Conservation (phyloP, 179 eudicot genomes). For the Heliamphora pulchella region DNA sequence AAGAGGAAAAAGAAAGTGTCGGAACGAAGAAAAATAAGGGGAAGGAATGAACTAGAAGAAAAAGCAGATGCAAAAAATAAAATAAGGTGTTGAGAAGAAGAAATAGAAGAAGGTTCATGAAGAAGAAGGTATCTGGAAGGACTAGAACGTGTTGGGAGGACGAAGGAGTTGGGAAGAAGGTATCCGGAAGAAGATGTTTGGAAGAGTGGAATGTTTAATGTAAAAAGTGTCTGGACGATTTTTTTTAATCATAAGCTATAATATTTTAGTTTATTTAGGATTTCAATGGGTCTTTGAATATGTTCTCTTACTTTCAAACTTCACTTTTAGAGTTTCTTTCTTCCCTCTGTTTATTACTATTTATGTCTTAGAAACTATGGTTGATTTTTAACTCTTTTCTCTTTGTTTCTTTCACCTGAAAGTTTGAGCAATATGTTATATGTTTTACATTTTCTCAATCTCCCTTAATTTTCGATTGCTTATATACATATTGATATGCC, state of each 20-base stretch:
- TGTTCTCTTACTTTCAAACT: not conserved
- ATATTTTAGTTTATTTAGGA: not conserved
- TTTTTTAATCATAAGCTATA: not conserved
- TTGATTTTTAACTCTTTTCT: not conserved
- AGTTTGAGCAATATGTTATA: not conserved
- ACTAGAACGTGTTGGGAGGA: no score
- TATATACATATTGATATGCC: not conserved
- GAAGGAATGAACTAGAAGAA: no score
- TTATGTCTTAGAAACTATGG: not conserved
- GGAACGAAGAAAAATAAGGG: no score
- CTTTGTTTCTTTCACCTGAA: not conserved
- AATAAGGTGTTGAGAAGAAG: no score
- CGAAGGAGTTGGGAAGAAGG: no score
- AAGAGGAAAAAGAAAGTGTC: no score
- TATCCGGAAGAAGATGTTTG: no score
- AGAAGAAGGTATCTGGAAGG: no score
- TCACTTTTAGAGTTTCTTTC: not conserved
- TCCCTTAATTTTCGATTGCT: not conserved
- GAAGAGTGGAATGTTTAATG: constrained; percentile 6
- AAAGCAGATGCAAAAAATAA: no score
- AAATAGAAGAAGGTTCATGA: no score
- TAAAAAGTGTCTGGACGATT: not conserved
- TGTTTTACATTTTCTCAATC: not conserved
- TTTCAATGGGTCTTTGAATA: not conserved
- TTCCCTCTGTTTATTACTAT: not conserved